Percentiles rank a stretch among this genome's conserved stretches.
phyloP scores from a whole-genome alignment of 352 stramenopile genomes.

The Paralagenidium karlingii region DNA sequence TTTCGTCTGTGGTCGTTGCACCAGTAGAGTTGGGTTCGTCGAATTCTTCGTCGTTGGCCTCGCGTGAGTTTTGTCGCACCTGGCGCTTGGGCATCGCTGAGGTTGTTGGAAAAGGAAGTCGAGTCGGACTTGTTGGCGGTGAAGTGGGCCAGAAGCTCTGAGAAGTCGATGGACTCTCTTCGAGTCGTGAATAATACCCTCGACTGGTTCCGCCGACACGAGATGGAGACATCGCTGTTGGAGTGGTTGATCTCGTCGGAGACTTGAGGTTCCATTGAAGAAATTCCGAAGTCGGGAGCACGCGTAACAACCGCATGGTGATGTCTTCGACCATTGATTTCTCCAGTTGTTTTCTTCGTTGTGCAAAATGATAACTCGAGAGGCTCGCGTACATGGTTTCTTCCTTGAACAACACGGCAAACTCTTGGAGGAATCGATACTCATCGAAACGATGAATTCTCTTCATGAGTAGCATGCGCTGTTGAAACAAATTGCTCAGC shows the following conservation, averaged over 20 bases:
- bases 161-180: no score
- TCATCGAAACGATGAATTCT: constrained; percentile 68
- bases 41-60: neutral
- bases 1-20: no score
- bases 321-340: constrained; percentile 41
- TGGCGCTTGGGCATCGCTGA: no score
- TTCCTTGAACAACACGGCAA: constrained; percentile 47
- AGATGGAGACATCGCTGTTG: no score
- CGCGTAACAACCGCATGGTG: constrained; percentile 38
- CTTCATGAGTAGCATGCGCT: constrained; percentile 70
- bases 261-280: constrained; percentile 46
- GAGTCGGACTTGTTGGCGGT: no score
- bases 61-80: constrained; percentile 4
- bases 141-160: no score
- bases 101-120: no score
- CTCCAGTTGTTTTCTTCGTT: constrained; percentile 42
- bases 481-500: constrained; percentile 56
- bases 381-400: constrained; percentile 74
- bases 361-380: constrained; percentile 21
- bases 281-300: constrained; percentile 51
- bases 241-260: no score
- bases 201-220: no score
- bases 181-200: neutral
- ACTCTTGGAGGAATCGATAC: constrained; percentile 60
- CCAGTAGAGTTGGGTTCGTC: no score